phyloP scores from a whole-genome alignment of 2,329 filamentous ascomycete species.

The Neurospora crassa region DNA sequence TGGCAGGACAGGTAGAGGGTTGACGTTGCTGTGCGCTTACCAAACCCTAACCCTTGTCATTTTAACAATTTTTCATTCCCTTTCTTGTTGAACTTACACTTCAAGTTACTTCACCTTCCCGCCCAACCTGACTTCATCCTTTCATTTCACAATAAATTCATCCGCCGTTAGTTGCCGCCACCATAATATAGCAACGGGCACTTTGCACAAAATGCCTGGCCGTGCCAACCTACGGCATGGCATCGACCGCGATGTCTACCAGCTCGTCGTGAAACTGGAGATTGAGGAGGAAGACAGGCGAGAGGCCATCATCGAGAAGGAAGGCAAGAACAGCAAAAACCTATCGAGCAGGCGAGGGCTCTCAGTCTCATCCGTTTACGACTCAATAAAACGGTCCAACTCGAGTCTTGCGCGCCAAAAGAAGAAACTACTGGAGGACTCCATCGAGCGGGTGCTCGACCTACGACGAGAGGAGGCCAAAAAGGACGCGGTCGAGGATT shows the following conservation, averaged over 20 bases:
- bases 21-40: background rate
- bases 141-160: background rate
- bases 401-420: constrained; percentile 76
- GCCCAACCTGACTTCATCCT: background rate
- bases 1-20: background rate
- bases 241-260: constrained; percentile 66
- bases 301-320: constrained; percentile 18
- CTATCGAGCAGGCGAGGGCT: constrained; percentile 26
- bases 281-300: constrained; percentile 35
- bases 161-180: background rate
- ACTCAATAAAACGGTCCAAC: constrained; percentile 75
- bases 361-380: constrained; percentile 57
- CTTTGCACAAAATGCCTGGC: constrained; percentile 1
- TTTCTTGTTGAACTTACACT: background rate
- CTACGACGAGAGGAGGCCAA: constrained; percentile 57
- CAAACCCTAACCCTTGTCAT: background rate
- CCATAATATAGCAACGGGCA: background rate
- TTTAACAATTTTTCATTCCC: background rate
- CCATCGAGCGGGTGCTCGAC: constrained; percentile 72
- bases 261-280: constrained; percentile 67
- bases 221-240: constrained; percentile 34
- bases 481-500: constrained; percentile 45
- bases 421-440: constrained; percentile 73
- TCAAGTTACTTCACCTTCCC: background rate
- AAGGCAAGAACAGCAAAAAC: constrained; percentile 7